Base-by-base conservation (phyloP, 345 rosid species). In the Lepidium aucheri region DNA sequence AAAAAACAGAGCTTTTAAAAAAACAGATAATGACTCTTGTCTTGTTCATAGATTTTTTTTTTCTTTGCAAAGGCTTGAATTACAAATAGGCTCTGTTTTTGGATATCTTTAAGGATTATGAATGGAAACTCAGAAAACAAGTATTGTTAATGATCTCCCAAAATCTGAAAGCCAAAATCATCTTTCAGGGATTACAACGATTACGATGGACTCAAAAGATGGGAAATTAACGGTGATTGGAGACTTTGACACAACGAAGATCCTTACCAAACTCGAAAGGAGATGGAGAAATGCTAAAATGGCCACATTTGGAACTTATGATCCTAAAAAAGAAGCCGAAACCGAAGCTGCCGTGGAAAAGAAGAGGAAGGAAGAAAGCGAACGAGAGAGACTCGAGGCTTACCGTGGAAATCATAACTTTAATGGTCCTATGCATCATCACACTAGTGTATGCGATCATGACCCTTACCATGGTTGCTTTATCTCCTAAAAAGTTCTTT, bases 221-320 rank as follows among this genome's bases (percentile, higher is more conserved):
- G 68, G 57, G 15, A 85, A 85, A 11, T 5, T 91, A 42, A 91
- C 96, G 0, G 82, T 91, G 4, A 76, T 60, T 0, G 96, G 95
- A 4, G 76, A 75, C 0, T 72, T 86, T 0, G 85, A 91, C 38
- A 82, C 85, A 0, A 58, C 76, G 13, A 9, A 12, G 0, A 50
- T 87, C 3, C 82, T 73, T 14, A 41, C 8, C 38, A 87, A 82
- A 66, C 63, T 85, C 22, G 79, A 78, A 50, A 83, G 65, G 45
- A 51, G 8, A 32, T 81, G 81, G 77, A 0, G 12, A 53, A 7
- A 9, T 18, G 63, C 81, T 0, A 71, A 85, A 14, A 64, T 91
- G 33, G n/a, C 74, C 1, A 74, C 85, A 0, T 84, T 80, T 3
- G 88, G 90, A 1, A 82, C 50, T 5, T 57, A 11, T 11, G 49